Percentiles rank a stretch among this genome's conserved stretches.
Conservation (phyloP, 257 asterid species). For the Thymus quinquecostatus region DNA sequence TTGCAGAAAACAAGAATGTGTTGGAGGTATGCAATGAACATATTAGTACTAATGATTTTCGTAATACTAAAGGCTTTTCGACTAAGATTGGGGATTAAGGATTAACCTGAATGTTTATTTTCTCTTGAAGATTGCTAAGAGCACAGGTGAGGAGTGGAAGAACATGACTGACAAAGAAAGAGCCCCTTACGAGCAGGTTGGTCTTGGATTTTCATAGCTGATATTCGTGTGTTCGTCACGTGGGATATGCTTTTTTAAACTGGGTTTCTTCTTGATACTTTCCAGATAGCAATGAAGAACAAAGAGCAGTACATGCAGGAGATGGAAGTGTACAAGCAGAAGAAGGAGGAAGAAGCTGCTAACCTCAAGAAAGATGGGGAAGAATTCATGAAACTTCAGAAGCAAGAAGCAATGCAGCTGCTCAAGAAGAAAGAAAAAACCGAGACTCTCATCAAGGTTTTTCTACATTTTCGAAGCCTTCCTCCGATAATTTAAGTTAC, state of each 20-base stretch:
- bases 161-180: constrained; percentile 68
- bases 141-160: constrained; percentile 92
- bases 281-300: constrained; percentile 62
- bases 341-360: constrained; percentile 72
- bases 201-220: background rate
- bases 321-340: constrained; percentile 77
- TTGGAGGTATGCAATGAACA: constrained; percentile 54
- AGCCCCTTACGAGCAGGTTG: constrained; percentile 73
- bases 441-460: constrained; percentile 78
- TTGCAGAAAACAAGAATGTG: constrained; percentile 62
- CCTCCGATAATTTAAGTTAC: background rate
- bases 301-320: constrained; percentile 70
- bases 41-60: background rate
- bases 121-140: constrained; percentile 57
- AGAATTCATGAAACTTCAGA: constrained; percentile 72
- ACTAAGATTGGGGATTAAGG: background rate
- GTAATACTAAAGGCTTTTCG: background rate
- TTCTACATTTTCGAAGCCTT: background rate
- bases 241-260: background rate
- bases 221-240: background rate
- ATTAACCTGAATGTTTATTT: background rate
- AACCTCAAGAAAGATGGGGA: constrained; percentile 62
- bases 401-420: constrained; percentile 90
- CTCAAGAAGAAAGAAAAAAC: constrained; percentile 88
- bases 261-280: constrained; percentile 14